Percentiles rank a stretch among this genome's conserved stretches.
These are phyloP conservation scores for Teunomyces barrocoloradensis DNA, from an alignment of 805 yeast species.

Conservation along the genomic window DNA sequence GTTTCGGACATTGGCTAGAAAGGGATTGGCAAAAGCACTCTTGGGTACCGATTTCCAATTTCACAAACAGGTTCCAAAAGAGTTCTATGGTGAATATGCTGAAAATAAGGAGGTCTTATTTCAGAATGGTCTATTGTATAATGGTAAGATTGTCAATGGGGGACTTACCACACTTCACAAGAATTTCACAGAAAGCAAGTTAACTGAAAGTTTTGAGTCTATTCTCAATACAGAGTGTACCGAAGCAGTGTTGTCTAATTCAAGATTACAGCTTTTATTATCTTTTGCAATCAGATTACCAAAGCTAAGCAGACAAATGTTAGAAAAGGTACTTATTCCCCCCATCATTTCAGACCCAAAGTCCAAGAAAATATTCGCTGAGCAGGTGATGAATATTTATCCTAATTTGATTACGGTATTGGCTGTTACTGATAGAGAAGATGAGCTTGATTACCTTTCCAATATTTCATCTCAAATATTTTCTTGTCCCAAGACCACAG, in stretches of 20 bases:
- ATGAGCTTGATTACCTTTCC: slow-evolving; percentile 32
- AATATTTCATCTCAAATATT: slow-evolving; percentile 40
- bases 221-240: background rate
- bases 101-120: slow-evolving; percentile 20
- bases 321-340: slow-evolving; percentile 53
- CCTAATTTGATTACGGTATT: slow-evolving; percentile 48
- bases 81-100: slow-evolving; percentile 18
- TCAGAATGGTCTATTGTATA: slow-evolving; percentile 31
- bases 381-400: slow-evolving; percentile 54
- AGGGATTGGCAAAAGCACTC: slow-evolving; percentile 44
- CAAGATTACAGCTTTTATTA: slow-evolving; percentile 59
- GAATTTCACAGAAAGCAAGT: slow-evolving; percentile 1
- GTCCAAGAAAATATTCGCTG: slow-evolving; percentile 47
- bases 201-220: background rate
- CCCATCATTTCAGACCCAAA: slow-evolving; percentile 50
- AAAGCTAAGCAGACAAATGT: slow-evolving; percentile 46
- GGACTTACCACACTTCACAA: slow-evolving; percentile 17
- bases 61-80: slow-evolving; percentile 26
- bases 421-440: slow-evolving; percentile 52
- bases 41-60: slow-evolving; percentile 34
- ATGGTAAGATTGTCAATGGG: slow-evolving; percentile 24
- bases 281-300: slow-evolving; percentile 59
- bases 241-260: slow-evolving; percentile 13
- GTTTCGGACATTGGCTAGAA: slow-evolving; percentile 34
- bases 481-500: slow-evolving; percentile 43